Percentiles rank a stretch among this genome's conserved stretches.
phyloP scores from a whole-genome alignment of 805 yeast species.

The Sugiyamaella boreocaroliniensis region DNA sequence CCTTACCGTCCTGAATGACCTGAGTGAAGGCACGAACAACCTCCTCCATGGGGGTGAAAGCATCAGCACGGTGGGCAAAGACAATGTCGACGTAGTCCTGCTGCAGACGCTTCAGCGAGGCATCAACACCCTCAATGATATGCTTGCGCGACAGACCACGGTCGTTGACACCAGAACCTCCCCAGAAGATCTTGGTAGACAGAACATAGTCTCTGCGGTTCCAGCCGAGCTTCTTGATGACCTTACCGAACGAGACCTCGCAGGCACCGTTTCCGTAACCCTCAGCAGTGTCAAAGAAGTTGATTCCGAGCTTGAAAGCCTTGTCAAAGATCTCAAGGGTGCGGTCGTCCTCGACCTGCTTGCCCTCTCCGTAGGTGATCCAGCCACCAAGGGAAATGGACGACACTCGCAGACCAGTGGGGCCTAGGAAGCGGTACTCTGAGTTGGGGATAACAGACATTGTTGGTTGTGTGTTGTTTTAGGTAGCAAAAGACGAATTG shows the following conservation, averaged over 20 bases:
- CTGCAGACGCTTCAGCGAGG: conserved; percentile 27
- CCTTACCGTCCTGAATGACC: conserved; percentile 28
- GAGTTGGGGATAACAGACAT: conserved; percentile 11
- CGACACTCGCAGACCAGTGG: conserved; percentile 29
- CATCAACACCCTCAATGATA: conserved; percentile 28
- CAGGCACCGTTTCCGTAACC: conserved; percentile 26
- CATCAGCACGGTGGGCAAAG: conserved; percentile 31
- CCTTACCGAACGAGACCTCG: conserved; percentile 26
- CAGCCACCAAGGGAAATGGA: conserved; percentile 31
- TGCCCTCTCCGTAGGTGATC: conserved; percentile 27
- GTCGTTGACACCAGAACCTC: conserved; percentile 24
- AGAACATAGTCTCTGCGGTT: conserved; percentile 27
- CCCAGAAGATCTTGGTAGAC: conserved; percentile 30
- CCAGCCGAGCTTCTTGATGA: conserved; percentile 28
- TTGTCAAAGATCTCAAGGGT: conserved; percentile 25
- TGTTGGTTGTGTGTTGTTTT: background rate
- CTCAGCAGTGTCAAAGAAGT: conserved; percentile 32
- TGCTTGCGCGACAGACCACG: conserved; percentile 30
- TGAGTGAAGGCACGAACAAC: conserved; percentile 30
- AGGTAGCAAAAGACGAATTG: background rate
- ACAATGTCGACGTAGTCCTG: conserved; percentile 29
- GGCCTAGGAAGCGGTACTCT: conserved; percentile 30
- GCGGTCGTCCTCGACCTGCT: conserved; percentile 21
- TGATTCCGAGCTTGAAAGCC: conserved; percentile 30
- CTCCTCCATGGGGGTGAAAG: conserved; percentile 28